Base-by-base conservation (phyloP, 139 green algal species). In the Auxenochlorella pyrenoidosa region DNA sequence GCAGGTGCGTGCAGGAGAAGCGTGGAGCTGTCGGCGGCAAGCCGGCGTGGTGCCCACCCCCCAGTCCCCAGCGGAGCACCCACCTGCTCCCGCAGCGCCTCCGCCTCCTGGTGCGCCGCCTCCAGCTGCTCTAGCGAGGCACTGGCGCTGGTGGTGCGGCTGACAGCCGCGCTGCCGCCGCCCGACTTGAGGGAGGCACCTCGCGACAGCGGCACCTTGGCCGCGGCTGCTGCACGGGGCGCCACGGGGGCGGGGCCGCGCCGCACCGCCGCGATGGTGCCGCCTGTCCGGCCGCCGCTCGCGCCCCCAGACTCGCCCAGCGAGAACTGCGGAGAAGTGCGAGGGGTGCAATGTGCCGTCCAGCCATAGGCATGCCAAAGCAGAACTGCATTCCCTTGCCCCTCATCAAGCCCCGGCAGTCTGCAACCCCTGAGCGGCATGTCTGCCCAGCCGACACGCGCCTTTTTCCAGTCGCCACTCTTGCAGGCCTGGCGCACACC, bases 391-490 rank as follows among this genome's bases (percentile, higher is more conserved):
- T 30, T 19, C 12, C 30, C 19, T 34, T 22, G 54, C 34, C 28
- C 1, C 12, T 26, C 19, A 19, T 28, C 43, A 43, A 34, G 40
- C 4, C 26, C 43, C 10, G n/a, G 10, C 34, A 32, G 47, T 32
- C 22, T 6, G 8, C 63, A 16, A 18, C 38, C 5, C 38, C 79
- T 18, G 5, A 2, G 38, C 36, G 28, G 38, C 38, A 38, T 0
- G 28, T 2, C 79, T 38, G 22, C 54, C 34, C 4, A 16, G 26
- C 58, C 10, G 26, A 4, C 58, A 51, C 81, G 16, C 32, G 82
- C 82, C 82, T 87, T 87, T 85, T 88, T 93, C 93, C 51, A 82
- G 81, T 94, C 91, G 30, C 94, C 94, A 12, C 93, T 95, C 82
- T 95, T 95, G 92, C 91, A 95, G 40, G 30, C 18, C 47, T 80